phyloP scores from a whole-genome alignment of 768 basidiomycete genomes.

The Coprinopsis cinerea region DNA sequence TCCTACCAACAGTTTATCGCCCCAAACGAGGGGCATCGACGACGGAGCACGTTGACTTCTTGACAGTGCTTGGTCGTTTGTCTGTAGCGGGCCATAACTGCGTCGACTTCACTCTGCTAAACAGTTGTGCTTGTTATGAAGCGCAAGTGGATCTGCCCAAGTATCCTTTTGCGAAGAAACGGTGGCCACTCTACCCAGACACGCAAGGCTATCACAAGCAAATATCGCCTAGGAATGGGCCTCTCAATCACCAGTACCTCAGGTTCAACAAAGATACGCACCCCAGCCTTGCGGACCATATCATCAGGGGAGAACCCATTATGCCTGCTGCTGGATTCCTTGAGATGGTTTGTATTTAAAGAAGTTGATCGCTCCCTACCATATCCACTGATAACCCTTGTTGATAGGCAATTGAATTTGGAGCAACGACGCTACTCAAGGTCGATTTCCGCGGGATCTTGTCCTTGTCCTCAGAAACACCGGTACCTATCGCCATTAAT shows the following conservation, averaged over 20 bases:
- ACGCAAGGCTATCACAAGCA: slow-evolving; percentile 18
- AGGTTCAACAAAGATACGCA: slow-evolving; percentile 31
- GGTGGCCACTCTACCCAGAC: slow-evolving; percentile 13
- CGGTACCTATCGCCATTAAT: slow-evolving; percentile 15
- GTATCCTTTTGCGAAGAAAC: slow-evolving; percentile 27
- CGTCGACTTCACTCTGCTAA: slow-evolving; percentile 23
- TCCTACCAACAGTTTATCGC: not conserved
- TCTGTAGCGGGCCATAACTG: slow-evolving; percentile 22
- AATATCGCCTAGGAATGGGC: slow-evolving; percentile 23
- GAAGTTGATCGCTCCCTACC: slow-evolving; percentile 1
- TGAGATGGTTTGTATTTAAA: slow-evolving; percentile 26
- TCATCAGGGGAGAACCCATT: slow-evolving; percentile 38
- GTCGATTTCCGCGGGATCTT: slow-evolving; percentile 17
- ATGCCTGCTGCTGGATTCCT: slow-evolving; percentile 42
- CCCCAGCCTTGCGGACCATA: slow-evolving; percentile 37
- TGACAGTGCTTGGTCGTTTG: slow-evolving; percentile 21
- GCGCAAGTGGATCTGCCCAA: slow-evolving; percentile 13
- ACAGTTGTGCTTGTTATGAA: slow-evolving; percentile 15
- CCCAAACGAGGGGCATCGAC: not conserved
- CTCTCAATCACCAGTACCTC: slow-evolving; percentile 29
- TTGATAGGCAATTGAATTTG: slow-evolving; percentile 30
- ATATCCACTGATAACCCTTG: not conserved
- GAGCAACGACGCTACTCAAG: slow-evolving; percentile 19
- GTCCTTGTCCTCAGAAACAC: slow-evolving; percentile 15
- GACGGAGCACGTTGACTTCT: not conserved